Percentiles rank a stretch among this genome's conserved stretches.
phyloP scores from a whole-genome alignment of 352 stramenopile genomes.

The Halophytophthora polymorphica region DNA sequence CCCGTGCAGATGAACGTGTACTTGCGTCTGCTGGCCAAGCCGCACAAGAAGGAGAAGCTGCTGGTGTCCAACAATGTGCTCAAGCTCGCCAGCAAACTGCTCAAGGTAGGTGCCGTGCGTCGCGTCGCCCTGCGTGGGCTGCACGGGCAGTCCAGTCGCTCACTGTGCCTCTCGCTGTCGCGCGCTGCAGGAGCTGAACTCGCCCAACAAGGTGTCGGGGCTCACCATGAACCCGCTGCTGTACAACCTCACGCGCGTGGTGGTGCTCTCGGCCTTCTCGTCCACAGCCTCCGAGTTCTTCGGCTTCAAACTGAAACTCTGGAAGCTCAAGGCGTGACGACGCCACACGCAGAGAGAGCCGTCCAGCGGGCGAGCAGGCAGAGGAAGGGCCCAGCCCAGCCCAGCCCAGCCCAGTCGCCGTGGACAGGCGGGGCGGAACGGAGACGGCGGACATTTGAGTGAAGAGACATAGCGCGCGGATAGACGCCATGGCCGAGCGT shows the following conservation, averaged over 20 bases:
- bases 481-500: no score
- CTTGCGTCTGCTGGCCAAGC: slow-evolving; percentile 74
- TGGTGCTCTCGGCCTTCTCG: slow-evolving; percentile 88
- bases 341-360: slow-evolving; percentile 8
- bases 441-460: slow-evolving; percentile 8
- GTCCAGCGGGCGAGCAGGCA: slow-evolving; percentile 3
- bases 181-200: slow-evolving; percentile 71
- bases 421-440: slow-evolving; percentile 26
- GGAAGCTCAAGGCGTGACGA: slow-evolving; percentile 82
- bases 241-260: slow-evolving; percentile 87
- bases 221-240: slow-evolving; percentile 90
- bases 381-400: background rate
- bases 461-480: no score
- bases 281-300: slow-evolving; percentile 89
- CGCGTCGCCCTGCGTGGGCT: no score
- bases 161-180: slow-evolving; percentile 12
- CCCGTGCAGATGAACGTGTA: slow-evolving; percentile 81
- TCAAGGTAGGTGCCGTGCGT: slow-evolving; percentile 54
- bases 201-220: slow-evolving; percentile 88
- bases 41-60: slow-evolving; percentile 88
- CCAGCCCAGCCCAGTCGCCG: slow-evolving; percentile 12
- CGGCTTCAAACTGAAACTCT: slow-evolving; percentile 90
- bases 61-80: slow-evolving; percentile 89
- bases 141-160: no score
- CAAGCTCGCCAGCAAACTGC: slow-evolving; percentile 88